Base-by-base conservation (phyloP, 371 early-diverging fungal species). In the Sporodiniella umbellata region DNA sequence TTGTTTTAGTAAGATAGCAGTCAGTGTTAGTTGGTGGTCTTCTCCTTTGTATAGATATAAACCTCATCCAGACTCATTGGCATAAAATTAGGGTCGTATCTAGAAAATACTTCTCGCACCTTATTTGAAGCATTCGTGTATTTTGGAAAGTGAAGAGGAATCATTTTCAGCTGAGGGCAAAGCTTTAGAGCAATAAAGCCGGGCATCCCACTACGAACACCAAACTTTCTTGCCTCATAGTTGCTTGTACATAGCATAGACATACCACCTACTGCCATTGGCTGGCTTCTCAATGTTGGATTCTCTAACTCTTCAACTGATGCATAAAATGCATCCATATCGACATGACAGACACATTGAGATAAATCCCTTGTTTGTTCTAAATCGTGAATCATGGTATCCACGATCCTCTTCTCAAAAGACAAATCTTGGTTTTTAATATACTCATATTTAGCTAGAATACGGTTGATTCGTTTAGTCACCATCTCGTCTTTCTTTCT, bases 291-390 rank as follows among this genome's bases (percentile, higher is more conserved):
- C n/a, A 83, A 33, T 12, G 59, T 69, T 0, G 87, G 85, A 2
- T 77, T 54, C 28, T 83, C 84, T 3, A 84, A 68, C 64, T 84
- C 84, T 66, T 90, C 88, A 1, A 87, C 83, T 0, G 84, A 76
- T 0, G 88, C 88, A 59, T 86, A 90, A 42, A 86, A 90, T 1
- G 88, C 83, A 43, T 76, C 79, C 86, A 85, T 86, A 59, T 86
- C 87, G 28, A 89, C 67, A 66, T 84, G 84, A 22, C 80, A 80
- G 19, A 87, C 84, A 22, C 49, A 60, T 31, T 70, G 70, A 18
- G 62, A 58, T 22, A 81, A 47, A 44, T 84, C 79, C 8, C 84
- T 43, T 1, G 47, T 62, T 1, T 49, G 40, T 45, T 83, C 82
- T 15, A 80, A 39, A 18, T 64, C 65, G 12, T 53, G 42, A 10